phyloP scores from a whole-genome alignment of 2,329 filamentous ascomycete genomes.

The Talaromyces piceae region DNA sequence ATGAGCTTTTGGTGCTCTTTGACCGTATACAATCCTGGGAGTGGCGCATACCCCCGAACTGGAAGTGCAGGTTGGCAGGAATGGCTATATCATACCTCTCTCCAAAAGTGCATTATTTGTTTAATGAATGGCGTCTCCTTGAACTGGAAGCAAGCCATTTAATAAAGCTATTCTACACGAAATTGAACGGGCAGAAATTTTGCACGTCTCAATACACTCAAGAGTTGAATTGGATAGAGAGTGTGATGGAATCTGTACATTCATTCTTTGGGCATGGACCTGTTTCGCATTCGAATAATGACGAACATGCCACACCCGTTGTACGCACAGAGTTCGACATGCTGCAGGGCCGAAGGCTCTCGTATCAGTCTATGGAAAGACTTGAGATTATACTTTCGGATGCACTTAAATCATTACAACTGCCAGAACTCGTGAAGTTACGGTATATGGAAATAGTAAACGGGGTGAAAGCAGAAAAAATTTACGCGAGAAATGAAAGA shows the following conservation, averaged over 20 bases:
- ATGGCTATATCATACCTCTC: background rate
- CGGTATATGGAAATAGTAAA: background rate
- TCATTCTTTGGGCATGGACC: background rate
- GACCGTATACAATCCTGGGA: background rate
- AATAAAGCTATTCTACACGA: background rate
- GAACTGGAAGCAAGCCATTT: conserved; percentile 1
- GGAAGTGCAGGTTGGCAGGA: background rate
- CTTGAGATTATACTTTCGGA: conserved; percentile 2
- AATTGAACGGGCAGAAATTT: background rate
- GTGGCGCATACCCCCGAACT: background rate
- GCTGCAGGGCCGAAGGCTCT: background rate
- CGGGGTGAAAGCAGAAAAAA: background rate
- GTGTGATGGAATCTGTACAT: conserved; percentile 1
- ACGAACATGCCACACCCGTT: background rate
- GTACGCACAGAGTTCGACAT: background rate
- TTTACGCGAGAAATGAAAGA: background rate
- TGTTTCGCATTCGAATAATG: background rate
- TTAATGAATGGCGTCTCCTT: conserved; percentile 6
- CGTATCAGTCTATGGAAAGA: background rate
- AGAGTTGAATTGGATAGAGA: conserved; percentile 4
- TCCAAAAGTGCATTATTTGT: background rate
- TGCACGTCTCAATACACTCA: background rate
- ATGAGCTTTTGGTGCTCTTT: background rate
- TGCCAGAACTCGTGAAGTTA: conserved; percentile 1
- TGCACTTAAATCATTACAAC: background rate